phyloP scores from a whole-genome alignment of 495 filamentous ascomycete species.

The Penicillium verhagenii region DNA sequence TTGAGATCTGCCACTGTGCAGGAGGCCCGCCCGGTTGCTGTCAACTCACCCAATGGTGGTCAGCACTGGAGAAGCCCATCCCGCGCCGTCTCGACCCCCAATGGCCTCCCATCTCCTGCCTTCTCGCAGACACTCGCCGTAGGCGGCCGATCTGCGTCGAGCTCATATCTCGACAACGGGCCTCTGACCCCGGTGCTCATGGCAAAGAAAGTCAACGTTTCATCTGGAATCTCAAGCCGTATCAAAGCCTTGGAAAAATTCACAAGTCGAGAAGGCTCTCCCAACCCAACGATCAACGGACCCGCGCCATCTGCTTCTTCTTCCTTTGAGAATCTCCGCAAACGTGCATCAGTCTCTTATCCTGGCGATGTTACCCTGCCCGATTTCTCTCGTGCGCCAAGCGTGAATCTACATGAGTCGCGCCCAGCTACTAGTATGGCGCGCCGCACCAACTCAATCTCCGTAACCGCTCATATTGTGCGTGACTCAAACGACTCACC shows the following conservation, averaged over 20 bases:
- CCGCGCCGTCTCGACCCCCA: conserved; percentile 53
- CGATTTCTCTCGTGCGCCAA: conserved; percentile 33
- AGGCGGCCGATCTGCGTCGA: conserved; percentile 40
- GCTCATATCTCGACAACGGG: conserved; percentile 31
- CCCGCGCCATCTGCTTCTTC: conserved; percentile 30
- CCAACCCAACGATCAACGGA: conserved; percentile 19
- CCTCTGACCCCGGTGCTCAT: conserved; percentile 38
- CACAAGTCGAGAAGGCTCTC: conserved; percentile 51
- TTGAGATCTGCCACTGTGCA: conserved; percentile 78
- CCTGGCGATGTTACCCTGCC: conserved; percentile 20
- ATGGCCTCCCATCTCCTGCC: conserved; percentile 27
- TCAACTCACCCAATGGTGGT: conserved; percentile 66
- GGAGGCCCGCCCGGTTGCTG: conserved; percentile 77
- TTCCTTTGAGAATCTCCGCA: conserved; percentile 47
- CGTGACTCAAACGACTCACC: conserved; percentile 49
- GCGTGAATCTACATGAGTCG: conserved; percentile 30
- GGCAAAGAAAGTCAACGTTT: conserved; percentile 77
- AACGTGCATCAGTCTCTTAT: conserved; percentile 37
- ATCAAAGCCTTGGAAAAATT: conserved; percentile 84
- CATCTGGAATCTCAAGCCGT: conserved; percentile 82
- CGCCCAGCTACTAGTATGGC: conserved; percentile 26
- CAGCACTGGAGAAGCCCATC: conserved; percentile 40
- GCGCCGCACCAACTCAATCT: conserved; percentile 59
- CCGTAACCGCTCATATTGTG: conserved; percentile 77
- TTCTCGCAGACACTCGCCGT: conserved; percentile 42